These are phyloP conservation scores for Termitomyces sp. DNA, from an alignment of 768 basidiomycete genomes.

Conservation along the genomic window DNA sequence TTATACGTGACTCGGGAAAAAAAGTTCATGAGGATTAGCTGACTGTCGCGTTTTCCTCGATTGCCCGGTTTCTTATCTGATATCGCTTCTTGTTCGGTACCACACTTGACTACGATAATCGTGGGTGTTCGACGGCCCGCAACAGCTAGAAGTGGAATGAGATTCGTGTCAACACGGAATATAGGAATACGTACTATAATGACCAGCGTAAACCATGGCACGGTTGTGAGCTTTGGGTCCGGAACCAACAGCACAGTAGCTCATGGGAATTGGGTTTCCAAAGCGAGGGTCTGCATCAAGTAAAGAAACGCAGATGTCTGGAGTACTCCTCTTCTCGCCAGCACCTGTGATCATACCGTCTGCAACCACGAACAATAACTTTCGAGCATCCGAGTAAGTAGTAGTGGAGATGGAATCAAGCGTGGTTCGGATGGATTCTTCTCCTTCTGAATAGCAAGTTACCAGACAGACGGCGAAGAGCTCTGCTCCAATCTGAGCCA, in stretches of 20 bases:
- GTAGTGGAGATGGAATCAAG: conserved; percentile 92
- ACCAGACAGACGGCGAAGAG: conserved; percentile 94
- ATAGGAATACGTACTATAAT: conserved; percentile 73
- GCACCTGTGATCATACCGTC: conserved; percentile 99
- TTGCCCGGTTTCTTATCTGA: conserved; percentile 95
- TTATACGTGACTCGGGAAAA: conserved; percentile 99
- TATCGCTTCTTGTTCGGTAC: conserved; percentile 78
- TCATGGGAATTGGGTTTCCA: conserved; percentile 94
- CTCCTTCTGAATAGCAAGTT: conserved; percentile 97
- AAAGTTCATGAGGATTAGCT: conserved; percentile 99
- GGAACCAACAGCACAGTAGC: conserved; percentile 85
- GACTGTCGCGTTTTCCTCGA: conserved; percentile 97
- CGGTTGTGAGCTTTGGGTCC: conserved; percentile 89
- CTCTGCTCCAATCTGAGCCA: conserved; percentile 91
- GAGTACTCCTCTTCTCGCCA: conserved; percentile 93
- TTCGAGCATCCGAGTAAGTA: conserved; percentile 87
- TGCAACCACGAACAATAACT: conserved; percentile 90
- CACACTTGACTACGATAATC: conserved; percentile 94
- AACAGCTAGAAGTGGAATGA: conserved; percentile 43
- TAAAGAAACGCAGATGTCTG: conserved; percentile 91
- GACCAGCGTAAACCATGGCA: conserved; percentile 99
- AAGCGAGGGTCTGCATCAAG: conserved; percentile 94
- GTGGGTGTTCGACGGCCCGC: conserved; percentile 92
- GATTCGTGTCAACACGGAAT: neutral
- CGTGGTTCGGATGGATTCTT: conserved; percentile 87